Evolutionary conservation across 306 rosid genomes (phyloP).

Genomic region (Lablab purpureus): DNA sequence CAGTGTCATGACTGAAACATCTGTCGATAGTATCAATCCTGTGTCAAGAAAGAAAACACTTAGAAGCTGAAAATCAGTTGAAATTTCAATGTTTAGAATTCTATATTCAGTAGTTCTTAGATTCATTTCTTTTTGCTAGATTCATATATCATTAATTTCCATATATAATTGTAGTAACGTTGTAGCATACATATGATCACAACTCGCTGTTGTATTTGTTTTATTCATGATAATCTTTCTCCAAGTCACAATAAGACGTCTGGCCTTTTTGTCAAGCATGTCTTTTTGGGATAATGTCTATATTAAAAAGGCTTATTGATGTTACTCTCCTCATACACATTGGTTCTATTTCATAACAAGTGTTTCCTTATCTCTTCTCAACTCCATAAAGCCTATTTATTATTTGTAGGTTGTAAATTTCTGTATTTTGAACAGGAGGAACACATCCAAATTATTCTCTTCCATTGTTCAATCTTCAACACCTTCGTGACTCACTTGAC

Average conservation of each 20-base stretch:
- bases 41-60: slow-evolving; percentile 42
- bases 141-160: neutral
- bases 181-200: neutral
- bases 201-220: neutral
- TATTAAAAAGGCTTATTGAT: neutral
- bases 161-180: neutral
- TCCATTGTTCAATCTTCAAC: neutral
- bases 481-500: neutral
- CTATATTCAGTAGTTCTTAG: neutral
- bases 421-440: neutral
- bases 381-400: neutral
- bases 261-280: too few relatives aligned
- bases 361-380: neutral
- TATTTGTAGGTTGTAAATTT: neutral
- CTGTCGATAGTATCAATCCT: slow-evolving; percentile 76
- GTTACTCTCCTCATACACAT: neutral
- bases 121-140: neutral
- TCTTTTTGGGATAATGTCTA: neutral
- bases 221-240: neutral
- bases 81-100: neutral
- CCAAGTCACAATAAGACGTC: neutral
- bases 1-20: slow-evolving; percentile 86
- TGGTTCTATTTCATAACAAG: neutral
- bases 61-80: slow-evolving; percentile 30
- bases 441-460: neutral